phyloP scores from a whole-genome alignment of 495 filamentous ascomycete species.

The Letharia lupina region DNA sequence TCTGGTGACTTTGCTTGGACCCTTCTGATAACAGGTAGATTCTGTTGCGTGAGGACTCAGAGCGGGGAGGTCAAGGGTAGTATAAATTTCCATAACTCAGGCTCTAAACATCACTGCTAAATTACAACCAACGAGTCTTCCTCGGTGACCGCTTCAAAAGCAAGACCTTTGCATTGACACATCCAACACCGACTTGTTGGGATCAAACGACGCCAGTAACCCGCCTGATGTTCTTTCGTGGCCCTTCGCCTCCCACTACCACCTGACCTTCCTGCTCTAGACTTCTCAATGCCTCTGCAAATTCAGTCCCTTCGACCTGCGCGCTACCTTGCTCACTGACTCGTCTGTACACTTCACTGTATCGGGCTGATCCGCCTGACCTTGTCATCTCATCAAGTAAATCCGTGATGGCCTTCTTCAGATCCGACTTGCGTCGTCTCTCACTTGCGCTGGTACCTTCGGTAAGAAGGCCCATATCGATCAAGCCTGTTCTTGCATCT shows the following conservation, averaged over 20 bases:
- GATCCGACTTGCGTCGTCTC: slow-evolving; percentile 65
- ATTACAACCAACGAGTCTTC: background rate
- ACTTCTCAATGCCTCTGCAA: slow-evolving; percentile 65
- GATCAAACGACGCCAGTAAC: slow-evolving; percentile 43
- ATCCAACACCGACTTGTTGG: background rate
- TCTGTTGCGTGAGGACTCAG: background rate
- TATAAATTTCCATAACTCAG: background rate
- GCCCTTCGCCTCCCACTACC: slow-evolving; percentile 75
- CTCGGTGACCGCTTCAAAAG: background rate
- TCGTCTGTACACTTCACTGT: slow-evolving; percentile 62
- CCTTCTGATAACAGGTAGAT: too few relatives aligned
- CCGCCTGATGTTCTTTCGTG: slow-evolving; percentile 72
- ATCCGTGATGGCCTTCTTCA: slow-evolving; percentile 69
- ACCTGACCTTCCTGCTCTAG: slow-evolving; percentile 81
- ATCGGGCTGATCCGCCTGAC: slow-evolving; percentile 58
- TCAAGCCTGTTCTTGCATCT: slow-evolving; percentile 80
- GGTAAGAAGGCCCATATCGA: slow-evolving; percentile 92
- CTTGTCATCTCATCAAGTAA: slow-evolving; percentile 69
- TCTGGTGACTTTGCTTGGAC: background rate
- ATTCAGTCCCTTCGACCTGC: slow-evolving; percentile 65
- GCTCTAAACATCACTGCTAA: background rate
- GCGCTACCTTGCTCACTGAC: slow-evolving; percentile 69
- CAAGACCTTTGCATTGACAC: background rate
- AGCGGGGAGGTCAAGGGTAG: background rate
- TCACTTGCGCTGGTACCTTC: slow-evolving; percentile 85